Conservation (phyloP, 441 rosid species). For the Bocquillonia castaneifolia region DNA sequence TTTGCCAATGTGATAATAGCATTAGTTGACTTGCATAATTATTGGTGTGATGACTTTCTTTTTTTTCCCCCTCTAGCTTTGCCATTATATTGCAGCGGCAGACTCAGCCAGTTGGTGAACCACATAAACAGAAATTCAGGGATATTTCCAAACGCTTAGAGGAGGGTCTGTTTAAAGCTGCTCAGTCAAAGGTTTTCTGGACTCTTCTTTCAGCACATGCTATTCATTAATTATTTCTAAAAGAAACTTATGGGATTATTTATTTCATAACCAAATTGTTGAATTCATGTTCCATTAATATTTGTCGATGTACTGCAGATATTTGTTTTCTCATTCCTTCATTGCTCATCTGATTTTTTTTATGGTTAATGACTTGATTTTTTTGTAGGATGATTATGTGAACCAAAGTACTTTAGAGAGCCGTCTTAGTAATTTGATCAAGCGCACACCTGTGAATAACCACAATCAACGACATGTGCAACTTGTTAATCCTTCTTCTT, state of each 20-base stretch:
- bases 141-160: slow-evolving; percentile 87
- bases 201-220: background rate
- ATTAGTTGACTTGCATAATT: slow-evolving; percentile 2
- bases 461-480: slow-evolving; percentile 51
- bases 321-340: slow-evolving; percentile 1
- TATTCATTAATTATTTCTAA: background rate
- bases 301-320: background rate
- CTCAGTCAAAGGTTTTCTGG: slow-evolving; percentile 57
- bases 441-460: slow-evolving; percentile 38
- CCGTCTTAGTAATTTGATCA: slow-evolving; percentile 57
- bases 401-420: slow-evolving; percentile 63
- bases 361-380: slow-evolving; percentile 7
- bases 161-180: slow-evolving; percentile 80
- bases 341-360: background rate
- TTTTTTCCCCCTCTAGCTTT: slow-evolving; percentile 39
- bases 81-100: slow-evolving; percentile 53
- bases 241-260: background rate
- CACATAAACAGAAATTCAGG: slow-evolving; percentile 46
- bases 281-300: background rate
- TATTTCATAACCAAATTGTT: background rate
- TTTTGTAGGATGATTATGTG: slow-evolving; percentile 73
- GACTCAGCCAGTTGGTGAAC: slow-evolving; percentile 44
- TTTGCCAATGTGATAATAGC: background rate
- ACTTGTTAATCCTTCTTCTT: slow-evolving; percentile 52
- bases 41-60: slow-evolving; percentile 14